Conservation (phyloP, 2,329 filamentous ascomycete genomes). For the Geosmithia flava region DNA sequence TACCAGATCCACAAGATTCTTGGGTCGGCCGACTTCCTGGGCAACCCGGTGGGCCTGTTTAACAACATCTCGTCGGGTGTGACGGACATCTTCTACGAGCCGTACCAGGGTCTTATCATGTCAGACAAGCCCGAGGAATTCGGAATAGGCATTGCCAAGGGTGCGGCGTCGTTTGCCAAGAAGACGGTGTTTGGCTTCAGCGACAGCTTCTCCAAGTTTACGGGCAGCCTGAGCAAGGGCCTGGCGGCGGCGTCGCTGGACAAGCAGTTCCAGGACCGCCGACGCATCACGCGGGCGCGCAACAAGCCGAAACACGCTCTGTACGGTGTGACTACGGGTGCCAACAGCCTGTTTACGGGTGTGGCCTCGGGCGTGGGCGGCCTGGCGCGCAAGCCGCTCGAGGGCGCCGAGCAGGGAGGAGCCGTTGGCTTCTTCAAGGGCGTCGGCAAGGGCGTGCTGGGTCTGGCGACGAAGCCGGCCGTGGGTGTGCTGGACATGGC, state of each 20-base stretch:
- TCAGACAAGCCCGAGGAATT: conserved; percentile 93
- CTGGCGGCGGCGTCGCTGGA: conserved; percentile 90
- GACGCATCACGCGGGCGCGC: conserved; percentile 82
- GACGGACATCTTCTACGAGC: conserved; percentile 97
- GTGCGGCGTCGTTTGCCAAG: conserved; percentile 93
- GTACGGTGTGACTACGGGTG: conserved; percentile 89
- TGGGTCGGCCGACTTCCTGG: conserved; percentile 92
- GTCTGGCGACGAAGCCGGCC: conserved; percentile 91
- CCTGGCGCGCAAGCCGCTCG: conserved; percentile 81
- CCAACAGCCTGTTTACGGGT: conserved; percentile 87
- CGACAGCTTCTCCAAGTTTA: conserved; percentile 96
- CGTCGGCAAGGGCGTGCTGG: conserved; percentile 86
- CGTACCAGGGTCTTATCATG: conserved; percentile 94
- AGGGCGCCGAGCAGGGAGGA: conserved; percentile 93
- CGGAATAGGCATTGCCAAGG: conserved; percentile 89
- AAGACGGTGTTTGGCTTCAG: conserved; percentile 97
- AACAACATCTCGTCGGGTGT: conserved; percentile 97
- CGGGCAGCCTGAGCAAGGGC: conserved; percentile 92
- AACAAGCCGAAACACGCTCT: conserved; percentile 95
- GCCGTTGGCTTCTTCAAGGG: conserved; percentile 94
- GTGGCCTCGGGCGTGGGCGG: conserved; percentile 90
- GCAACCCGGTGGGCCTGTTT: conserved; percentile 94
- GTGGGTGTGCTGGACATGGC: conserved; percentile 96
- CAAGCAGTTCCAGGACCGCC: conserved; percentile 95
- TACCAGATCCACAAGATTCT: conserved; percentile 96